Evolutionary conservation across 2,329 filamentous ascomycete genomes (phyloP).

Genomic region (Venturia carpophila): DNA sequence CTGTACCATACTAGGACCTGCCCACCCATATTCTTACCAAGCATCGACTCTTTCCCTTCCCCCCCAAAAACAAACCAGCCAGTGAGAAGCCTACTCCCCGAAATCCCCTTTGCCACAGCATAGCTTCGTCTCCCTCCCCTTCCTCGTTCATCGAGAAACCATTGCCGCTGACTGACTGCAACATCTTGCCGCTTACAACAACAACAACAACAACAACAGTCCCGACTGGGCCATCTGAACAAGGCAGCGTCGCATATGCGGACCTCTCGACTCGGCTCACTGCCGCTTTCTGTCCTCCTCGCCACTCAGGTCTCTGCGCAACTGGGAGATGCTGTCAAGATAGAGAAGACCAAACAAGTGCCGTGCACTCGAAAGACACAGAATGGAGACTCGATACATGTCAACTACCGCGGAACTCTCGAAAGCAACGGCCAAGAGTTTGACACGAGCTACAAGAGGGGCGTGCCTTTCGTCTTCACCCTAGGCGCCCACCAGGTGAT

Average conservation of each 20-base stretch:
- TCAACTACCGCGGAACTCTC: constrained; percentile 45
- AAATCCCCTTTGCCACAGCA: background rate
- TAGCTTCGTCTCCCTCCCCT: background rate
- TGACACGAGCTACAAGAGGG: constrained; percentile 74
- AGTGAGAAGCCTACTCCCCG: background rate
- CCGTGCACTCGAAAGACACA: constrained; percentile 39
- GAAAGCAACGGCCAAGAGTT: constrained; percentile 63
- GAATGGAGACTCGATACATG: constrained; percentile 39
- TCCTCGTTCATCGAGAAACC: background rate
- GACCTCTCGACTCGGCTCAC: background rate
- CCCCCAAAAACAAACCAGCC: too few species aligned
- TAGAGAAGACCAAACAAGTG: constrained; percentile 37
- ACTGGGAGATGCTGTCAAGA: constrained; percentile 25
- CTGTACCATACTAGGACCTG: too few species aligned
- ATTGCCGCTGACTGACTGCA: background rate
- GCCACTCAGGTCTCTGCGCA: background rate
- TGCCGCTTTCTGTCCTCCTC: constrained; percentile 9
- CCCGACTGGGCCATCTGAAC: background rate
- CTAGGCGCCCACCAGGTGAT: constrained; percentile 81
- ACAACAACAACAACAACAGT: background rate
- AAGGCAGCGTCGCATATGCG: background rate
- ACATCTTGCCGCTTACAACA: background rate
- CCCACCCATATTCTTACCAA: too few species aligned
- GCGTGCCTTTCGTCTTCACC: constrained; percentile 65
- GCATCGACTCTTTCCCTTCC: too few species aligned